Percentiles rank a stretch among this genome's conserved stretches.
Conservation (phyloP, 192 early-diverging fungal species). For the Coemansia sp. region DNA sequence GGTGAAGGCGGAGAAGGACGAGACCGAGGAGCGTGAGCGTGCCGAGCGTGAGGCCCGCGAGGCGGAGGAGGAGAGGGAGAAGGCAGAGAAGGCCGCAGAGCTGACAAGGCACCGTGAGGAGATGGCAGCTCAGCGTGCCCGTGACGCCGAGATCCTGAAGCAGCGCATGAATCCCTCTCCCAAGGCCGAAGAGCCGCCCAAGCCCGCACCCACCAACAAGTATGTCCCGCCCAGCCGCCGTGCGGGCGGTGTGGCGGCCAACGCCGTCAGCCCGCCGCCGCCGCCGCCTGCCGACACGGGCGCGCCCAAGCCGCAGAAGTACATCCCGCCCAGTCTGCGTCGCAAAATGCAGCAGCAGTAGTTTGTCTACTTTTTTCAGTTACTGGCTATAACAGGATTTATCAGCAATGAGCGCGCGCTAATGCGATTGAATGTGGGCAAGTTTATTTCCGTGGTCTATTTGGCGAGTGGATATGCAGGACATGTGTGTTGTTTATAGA, state of each 20-base stretch:
- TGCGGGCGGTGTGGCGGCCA: not conserved
- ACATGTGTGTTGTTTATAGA: too few species aligned
- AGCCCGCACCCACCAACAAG: too few species aligned
- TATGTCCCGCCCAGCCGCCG: constrained; percentile 43
- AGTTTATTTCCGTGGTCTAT: too few species aligned
- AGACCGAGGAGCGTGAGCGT: constrained; percentile 46
- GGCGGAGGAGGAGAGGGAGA: constrained; percentile 24
- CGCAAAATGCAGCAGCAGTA: not conserved
- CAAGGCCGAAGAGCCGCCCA: constrained; percentile 8
- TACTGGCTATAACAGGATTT: too few species aligned
- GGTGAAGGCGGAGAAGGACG: constrained; percentile 36
- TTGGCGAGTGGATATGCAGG: too few species aligned
- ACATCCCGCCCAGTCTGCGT: not conserved
- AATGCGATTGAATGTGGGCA: too few species aligned
- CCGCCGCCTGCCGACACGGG: constrained; percentile 1
- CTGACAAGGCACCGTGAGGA: constrained; percentile 35
- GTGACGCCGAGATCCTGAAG: constrained; percentile 42
- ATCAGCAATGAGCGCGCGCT: too few species aligned
- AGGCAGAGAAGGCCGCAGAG: constrained; percentile 41
- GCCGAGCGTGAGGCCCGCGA: constrained; percentile 39
- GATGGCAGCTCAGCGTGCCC: constrained; percentile 38
- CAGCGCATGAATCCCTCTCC: constrained; percentile 43
- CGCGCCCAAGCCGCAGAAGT: not conserved
- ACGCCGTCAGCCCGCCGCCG: constrained; percentile 1
- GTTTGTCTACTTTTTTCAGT: not conserved